phyloP scores from a whole-genome alignment of 2,329 filamentous ascomycete genomes.

The Neopestalotiopsis sp. region DNA sequence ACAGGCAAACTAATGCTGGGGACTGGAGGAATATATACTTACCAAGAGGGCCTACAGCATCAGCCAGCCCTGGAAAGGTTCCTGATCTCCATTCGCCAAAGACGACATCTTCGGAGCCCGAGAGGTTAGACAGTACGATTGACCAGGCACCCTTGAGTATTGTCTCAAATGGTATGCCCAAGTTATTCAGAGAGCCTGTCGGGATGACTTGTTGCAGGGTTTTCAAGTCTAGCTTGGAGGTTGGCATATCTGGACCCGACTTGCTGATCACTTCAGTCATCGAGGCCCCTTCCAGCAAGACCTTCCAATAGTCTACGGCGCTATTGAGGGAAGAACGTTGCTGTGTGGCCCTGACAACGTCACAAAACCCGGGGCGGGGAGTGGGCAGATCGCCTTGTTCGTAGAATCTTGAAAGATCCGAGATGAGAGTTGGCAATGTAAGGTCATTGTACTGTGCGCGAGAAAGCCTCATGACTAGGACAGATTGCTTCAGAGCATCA shows the following conservation, averaged over 20 bases:
- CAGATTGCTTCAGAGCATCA: constrained; percentile 52
- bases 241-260: constrained; percentile 44
- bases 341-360: constrained; percentile 49
- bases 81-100: constrained; percentile 61
- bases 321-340: constrained; percentile 41
- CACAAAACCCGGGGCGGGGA: constrained; percentile 49
- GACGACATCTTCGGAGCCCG: constrained; percentile 54
- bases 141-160: constrained; percentile 65
- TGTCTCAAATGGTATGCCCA: constrained; percentile 54
- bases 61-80: constrained; percentile 47
- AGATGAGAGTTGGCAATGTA: constrained; percentile 50
- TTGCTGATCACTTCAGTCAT: constrained; percentile 53
- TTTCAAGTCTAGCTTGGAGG: constrained; percentile 37
- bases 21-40: background rate
- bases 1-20: background rate
- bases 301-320: constrained; percentile 51
- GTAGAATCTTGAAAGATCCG: constrained; percentile 54
- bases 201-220: constrained; percentile 46
- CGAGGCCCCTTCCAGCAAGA: constrained; percentile 47
- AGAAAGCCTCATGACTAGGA: constrained; percentile 52
- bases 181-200: constrained; percentile 45
- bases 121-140: constrained; percentile 56
- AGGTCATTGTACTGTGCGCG: constrained; percentile 55
- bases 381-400: constrained; percentile 38
- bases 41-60: constrained; percentile 50